phyloP scores from a whole-genome alignment of 495 filamentous ascomycete genomes.

The Penicillium taxi region DNA sequence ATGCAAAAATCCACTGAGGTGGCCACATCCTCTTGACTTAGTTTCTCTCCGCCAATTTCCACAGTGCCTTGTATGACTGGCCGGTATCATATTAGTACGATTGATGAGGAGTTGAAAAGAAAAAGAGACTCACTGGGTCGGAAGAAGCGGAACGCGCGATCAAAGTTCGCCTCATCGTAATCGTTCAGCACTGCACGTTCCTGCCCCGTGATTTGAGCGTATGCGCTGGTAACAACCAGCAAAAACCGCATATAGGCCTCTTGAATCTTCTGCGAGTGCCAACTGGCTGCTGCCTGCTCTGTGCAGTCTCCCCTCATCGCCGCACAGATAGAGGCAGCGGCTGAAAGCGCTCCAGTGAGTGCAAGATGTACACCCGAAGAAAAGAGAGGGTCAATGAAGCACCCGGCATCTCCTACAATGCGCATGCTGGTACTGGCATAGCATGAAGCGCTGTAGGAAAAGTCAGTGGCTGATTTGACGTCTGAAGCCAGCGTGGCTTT shows the following conservation, averaged over 20 bases:
- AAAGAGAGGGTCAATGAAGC: slow-evolving; percentile 40
- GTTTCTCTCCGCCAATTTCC: too few relatives aligned
- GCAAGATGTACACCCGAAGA: slow-evolving; percentile 45
- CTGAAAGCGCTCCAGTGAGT: slow-evolving; percentile 36
- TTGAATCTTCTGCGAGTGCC: slow-evolving; percentile 39
- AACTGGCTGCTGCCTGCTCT: slow-evolving; percentile 32
- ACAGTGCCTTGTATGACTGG: too few relatives aligned
- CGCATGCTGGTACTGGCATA: slow-evolving; percentile 31
- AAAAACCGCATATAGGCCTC: slow-evolving; percentile 46
- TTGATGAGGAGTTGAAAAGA: not conserved
- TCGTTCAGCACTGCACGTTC: slow-evolving; percentile 29
- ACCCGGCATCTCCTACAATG: slow-evolving; percentile 35
- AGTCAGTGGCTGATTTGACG: slow-evolving; percentile 35
- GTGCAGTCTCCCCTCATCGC: slow-evolving; percentile 25
- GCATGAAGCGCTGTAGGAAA: slow-evolving; percentile 34
- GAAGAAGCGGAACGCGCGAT: slow-evolving; percentile 38
- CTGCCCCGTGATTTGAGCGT: slow-evolving; percentile 35
- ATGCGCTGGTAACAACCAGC: slow-evolving; percentile 36
- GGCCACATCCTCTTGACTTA: too few relatives aligned
- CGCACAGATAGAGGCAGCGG: slow-evolving; percentile 33
- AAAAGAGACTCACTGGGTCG: slow-evolving; percentile 28
- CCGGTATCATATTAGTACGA: too few relatives aligned
- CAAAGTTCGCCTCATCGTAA: slow-evolving; percentile 38
- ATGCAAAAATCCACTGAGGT: too few relatives aligned
- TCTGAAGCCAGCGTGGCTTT: slow-evolving; percentile 24